These are phyloP conservation scores for Schizopora paradoxa DNA, from an alignment of 1,284 basidiomycete species.

Conservation along the genomic window DNA sequence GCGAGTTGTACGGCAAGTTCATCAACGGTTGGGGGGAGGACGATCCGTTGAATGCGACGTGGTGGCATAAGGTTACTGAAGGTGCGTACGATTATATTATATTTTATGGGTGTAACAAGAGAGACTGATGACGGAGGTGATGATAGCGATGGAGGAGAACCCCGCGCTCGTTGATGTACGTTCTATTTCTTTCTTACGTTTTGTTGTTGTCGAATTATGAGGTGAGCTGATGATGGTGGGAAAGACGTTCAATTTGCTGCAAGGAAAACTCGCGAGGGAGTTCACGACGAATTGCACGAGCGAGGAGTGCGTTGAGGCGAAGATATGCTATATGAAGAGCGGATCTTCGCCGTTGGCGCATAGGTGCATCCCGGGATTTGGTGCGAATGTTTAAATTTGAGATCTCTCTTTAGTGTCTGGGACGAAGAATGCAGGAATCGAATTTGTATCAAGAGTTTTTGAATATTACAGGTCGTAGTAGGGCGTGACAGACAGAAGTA, in stretches of 20 bases:
- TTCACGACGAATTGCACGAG: conserved; percentile 50
- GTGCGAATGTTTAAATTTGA: no score
- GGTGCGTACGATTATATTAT: conserved; percentile 33
- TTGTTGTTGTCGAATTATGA: no score
- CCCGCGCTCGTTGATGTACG: conserved; percentile 41
- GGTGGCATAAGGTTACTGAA: conserved; percentile 80
- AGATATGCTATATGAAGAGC: conserved; percentile 75
- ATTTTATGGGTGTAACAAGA: no score
- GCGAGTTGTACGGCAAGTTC: conserved; percentile 58
- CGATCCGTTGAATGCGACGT: conserved; percentile 77
- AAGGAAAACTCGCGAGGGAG: conserved; percentile 64
- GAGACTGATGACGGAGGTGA: no score
- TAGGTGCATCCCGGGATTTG: conserved; percentile 58
- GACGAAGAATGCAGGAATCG: no score
- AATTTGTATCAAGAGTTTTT: no score
- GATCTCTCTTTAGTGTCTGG: no score
- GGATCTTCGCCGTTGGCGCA: conserved; percentile 56
- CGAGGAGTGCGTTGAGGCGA: conserved; percentile 59
- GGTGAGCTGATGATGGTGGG: no score
- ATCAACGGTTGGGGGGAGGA: conserved; percentile 56
- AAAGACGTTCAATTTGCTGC: conserved; percentile 64
- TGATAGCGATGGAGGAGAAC: conserved; percentile 60
- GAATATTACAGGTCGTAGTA: no score
- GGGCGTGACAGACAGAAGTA: no score
- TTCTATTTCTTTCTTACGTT: no score